Evolutionary conservation across 129 eudicot genomes (phyloP).

Genomic region (Artemisia argyi): DNA sequence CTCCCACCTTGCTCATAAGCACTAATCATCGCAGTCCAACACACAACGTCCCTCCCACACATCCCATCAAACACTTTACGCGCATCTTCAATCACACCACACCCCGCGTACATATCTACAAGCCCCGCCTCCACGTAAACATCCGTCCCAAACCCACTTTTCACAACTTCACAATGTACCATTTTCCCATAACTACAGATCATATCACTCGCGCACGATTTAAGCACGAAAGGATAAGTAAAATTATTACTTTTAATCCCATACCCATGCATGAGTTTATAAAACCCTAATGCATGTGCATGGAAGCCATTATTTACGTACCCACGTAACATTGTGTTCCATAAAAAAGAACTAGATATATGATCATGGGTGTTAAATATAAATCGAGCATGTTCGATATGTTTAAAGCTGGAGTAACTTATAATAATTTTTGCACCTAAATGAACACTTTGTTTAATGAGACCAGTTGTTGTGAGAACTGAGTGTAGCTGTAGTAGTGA

Average conservation of each 20-base stretch:
- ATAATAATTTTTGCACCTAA: conserved; percentile 35
- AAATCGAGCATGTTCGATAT: conserved; percentile 25
- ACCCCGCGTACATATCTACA: conserved; percentile 52
- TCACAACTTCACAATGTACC: conserved; percentile 49
- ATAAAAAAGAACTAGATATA: conserved; percentile 37
- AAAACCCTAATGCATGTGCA: conserved; percentile 31
- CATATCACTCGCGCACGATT: conserved; percentile 30
- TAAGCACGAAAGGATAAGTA: conserved; percentile 41
- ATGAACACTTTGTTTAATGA: conserved; percentile 39
- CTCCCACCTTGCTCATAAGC: conserved; percentile 43
- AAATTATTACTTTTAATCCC: conserved; percentile 34
- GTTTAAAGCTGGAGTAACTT: conserved; percentile 29
- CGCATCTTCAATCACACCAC: conserved; percentile 38
- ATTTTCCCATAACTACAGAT: conserved; percentile 34
- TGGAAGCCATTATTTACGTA: conserved; percentile 33
- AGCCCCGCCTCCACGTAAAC: conserved; percentile 56
- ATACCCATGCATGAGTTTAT: conserved; percentile 34
- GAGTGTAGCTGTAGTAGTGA: conserved; percentile 35
- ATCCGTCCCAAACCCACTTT: conserved; percentile 43
- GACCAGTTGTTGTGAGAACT: conserved; percentile 38
- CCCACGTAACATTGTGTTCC: conserved; percentile 55
- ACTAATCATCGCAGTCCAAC: conserved; percentile 64
- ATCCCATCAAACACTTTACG: conserved; percentile 59
- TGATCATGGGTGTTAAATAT: conserved; percentile 31
- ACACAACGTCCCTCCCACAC: conserved; percentile 53